Evolutionary conservation across 805 yeast species (phyloP).

Genomic region (Schwanniomyces occidentalis): DNA sequence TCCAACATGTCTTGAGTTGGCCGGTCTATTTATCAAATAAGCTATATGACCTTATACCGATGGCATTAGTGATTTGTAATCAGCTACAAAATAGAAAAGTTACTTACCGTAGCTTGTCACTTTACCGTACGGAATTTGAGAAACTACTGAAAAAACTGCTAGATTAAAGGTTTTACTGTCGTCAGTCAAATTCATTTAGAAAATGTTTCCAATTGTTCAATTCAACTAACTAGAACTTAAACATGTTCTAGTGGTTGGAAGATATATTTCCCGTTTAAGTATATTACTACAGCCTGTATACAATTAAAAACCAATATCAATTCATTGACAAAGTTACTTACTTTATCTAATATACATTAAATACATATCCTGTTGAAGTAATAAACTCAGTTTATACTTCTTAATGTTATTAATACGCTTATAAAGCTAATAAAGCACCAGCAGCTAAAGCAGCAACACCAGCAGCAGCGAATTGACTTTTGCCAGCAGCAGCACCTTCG

Average conservation of each 20-base stretch:
- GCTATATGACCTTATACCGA: slow-evolving; percentile 72
- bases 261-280: too few species aligned
- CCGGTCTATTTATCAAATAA: slow-evolving; percentile 57
- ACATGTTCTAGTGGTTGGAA: too few species aligned
- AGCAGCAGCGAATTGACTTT: slow-evolving; percentile 36
- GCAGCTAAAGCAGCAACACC: slow-evolving; percentile 51
- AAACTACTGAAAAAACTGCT: slow-evolving; percentile 57
- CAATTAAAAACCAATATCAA: too few species aligned
- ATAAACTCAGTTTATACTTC: slow-evolving; percentile 1
- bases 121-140: slow-evolving; percentile 57
- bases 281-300: too few species aligned
- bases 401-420: slow-evolving; percentile 21
- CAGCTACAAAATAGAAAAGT: neutral
- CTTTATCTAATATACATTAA: slow-evolving; percentile 6
- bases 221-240: too few species aligned
- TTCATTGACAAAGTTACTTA: too few species aligned
- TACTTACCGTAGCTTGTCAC: slow-evolving; percentile 67
- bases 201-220: too few species aligned
- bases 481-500: slow-evolving; percentile 38
- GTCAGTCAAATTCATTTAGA: slow-evolving; percentile 32
- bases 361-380: slow-evolving; percentile 6
- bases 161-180: slow-evolving; percentile 58
- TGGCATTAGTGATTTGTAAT: neutral
- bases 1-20: slow-evolving; percentile 75
- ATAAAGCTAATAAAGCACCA: slow-evolving; percentile 61